Conservation (phyloP, 2,329 filamentous ascomycete genomes). For the Xylariaceae sp. region DNA sequence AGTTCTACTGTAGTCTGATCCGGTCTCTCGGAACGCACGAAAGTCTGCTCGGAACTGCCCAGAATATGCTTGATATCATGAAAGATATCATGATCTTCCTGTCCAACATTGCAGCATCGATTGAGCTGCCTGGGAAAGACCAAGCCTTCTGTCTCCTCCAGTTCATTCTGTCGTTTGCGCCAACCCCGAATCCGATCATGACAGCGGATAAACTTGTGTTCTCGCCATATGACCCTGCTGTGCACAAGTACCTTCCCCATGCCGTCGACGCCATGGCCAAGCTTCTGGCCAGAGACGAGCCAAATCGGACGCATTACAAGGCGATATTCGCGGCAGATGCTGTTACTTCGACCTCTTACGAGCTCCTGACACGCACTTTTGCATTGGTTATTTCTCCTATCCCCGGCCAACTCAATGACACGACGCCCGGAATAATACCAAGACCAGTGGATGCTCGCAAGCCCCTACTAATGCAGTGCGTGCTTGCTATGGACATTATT, state of each 20-base stretch:
- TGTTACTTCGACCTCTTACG: slow-evolving; percentile 58
- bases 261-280: slow-evolving; percentile 90
- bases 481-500: slow-evolving; percentile 84
- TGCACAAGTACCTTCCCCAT: slow-evolving; percentile 83
- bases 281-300: slow-evolving; percentile 85
- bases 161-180: slow-evolving; percentile 86
- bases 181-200: slow-evolving; percentile 62
- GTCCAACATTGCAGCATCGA: slow-evolving; percentile 76
- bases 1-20: slow-evolving; percentile 77
- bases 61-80: slow-evolving; percentile 92
- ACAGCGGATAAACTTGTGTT: slow-evolving; percentile 63
- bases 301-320: slow-evolving; percentile 81
- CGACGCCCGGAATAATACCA: slow-evolving; percentile 54
- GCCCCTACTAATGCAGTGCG: slow-evolving; percentile 84
- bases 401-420: slow-evolving; percentile 57
- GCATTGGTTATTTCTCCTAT: slow-evolving; percentile 79
- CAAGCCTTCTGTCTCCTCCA: slow-evolving; percentile 82
- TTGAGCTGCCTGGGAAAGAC: slow-evolving; percentile 79
- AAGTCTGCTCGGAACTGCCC: slow-evolving; percentile 73
- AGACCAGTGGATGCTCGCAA: slow-evolving; percentile 77
- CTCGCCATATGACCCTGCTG: slow-evolving; percentile 68
- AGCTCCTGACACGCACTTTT: slow-evolving; percentile 82
- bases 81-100: slow-evolving; percentile 87
- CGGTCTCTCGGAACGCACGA: slow-evolving; percentile 83
- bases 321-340: slow-evolving; percentile 73